A percentile compares a stretch with the other conserved stretches of the same genome.
Evolutionary conservation across 2,329 filamentous ascomycete genomes (phyloP).

Genomic region (Nemania serpens): DNA sequence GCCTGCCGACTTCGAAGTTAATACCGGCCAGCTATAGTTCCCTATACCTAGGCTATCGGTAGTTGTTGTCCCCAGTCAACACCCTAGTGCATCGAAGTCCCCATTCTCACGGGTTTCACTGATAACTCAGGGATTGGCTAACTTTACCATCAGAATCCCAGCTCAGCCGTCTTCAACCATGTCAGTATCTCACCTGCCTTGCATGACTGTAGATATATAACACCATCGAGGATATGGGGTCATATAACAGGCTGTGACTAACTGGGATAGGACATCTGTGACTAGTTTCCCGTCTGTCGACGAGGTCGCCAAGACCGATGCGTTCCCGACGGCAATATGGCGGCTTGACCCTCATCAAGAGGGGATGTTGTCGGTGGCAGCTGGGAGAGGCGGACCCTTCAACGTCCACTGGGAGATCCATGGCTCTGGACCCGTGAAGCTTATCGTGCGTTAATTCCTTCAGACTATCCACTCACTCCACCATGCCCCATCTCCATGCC

Average conservation of each 20-base stretch:
- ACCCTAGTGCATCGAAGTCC: too few relatives aligned
- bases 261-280: constrained; percentile 15
- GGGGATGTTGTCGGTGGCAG: constrained; percentile 68
- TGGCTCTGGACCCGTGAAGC: constrained; percentile 71
- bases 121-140: too few relatives aligned
- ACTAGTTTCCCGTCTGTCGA: constrained; percentile 35
- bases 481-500: background rate
- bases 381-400: constrained; percentile 73
- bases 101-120: too few relatives aligned
- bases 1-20: too few relatives aligned
- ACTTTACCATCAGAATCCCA: too few relatives aligned
- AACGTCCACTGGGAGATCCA: constrained; percentile 81
- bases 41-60: background rate
- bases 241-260: background rate
- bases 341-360: constrained; percentile 67
- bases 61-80: background rate
- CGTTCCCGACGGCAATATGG: constrained; percentile 71
- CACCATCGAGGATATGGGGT: background rate
- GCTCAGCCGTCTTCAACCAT: background rate
- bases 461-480: background rate
- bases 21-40: background rate
- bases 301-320: constrained; percentile 57
- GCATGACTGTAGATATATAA: too few relatives aligned
- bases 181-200: background rate
- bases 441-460: constrained; percentile 65